A percentile compares a stretch with the other conserved stretches of the same genome.
Conservation (phyloP, 169 alveolate genomes). For the Theileria parva region DNA sequence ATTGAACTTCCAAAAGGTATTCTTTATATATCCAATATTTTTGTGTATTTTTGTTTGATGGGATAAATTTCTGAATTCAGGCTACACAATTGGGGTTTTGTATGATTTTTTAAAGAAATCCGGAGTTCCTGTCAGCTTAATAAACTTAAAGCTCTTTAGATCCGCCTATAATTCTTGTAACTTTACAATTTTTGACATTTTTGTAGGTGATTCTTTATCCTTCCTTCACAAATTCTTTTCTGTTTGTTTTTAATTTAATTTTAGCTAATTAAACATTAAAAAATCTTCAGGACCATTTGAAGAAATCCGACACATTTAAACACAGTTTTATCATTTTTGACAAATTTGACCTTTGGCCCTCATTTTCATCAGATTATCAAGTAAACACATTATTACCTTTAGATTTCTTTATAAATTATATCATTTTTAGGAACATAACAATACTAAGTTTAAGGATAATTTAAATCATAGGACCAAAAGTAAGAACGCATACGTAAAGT, state of each 20-base stretch:
- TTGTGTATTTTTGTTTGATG: neutral
- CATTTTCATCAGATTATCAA: neutral
- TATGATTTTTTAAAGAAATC: constrained; percentile 19
- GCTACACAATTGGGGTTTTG: constrained; percentile 14
- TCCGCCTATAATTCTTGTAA: constrained; percentile 20
- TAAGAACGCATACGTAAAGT: neutral
- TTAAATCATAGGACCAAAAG: neutral
- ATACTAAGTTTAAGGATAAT: neutral
- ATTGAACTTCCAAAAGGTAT: constrained; percentile 24
- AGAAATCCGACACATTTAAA: neutral
- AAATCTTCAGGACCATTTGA: constrained; percentile 3
- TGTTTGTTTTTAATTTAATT: constrained; percentile 2
- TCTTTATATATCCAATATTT: neutral
- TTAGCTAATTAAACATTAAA: neutral
- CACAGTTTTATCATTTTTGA: constrained; percentile 21
- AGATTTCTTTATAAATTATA: neutral
- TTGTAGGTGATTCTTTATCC: constrained; percentile 14
- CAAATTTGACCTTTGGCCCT: constrained; percentile 28
- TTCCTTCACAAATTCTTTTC: constrained; percentile 7
- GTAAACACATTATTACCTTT: neutral
- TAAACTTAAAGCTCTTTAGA: constrained; percentile 24
- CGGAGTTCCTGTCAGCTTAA: constrained; percentile 7
- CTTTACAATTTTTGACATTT: constrained; percentile 4
- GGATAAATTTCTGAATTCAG: constrained; percentile 6
- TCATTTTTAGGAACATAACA: constrained; percentile 8